Base-by-base conservation (phyloP, 2,329 filamentous ascomycete species). In the Plectosphaerella cucumerina region DNA sequence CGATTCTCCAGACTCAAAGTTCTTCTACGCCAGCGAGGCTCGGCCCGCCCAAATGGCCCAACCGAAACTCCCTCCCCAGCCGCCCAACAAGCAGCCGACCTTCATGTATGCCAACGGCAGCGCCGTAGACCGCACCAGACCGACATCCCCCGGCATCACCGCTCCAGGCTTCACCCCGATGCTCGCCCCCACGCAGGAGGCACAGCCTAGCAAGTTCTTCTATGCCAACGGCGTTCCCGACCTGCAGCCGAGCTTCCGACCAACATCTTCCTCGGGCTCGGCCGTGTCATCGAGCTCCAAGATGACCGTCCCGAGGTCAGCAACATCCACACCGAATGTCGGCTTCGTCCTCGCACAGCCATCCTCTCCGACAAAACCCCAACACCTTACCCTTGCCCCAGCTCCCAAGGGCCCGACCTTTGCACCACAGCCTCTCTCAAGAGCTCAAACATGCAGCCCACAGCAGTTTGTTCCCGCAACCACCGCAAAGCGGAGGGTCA, bases 1-100 rank as follows among this genome's bases (percentile, higher is more conserved):
- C 64, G 58, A 53, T 59, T 66, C 60, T 60, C 59, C 62, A 18
- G 78, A 81, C 48, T 71, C 86, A 49, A 93, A 90, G 72, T 97
- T 97, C 77, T 97, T 99, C 67, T 92, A 95, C 65, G 94, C 92
- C 23, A 90, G 85, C 65, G 90, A 96, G 59, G 87, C 80, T 37
- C 85, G 81, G 59, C 35, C 64, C 35, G 47, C 35, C 46, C 52
- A 41, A 54, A 55, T 15, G 46, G 48, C 45, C 56, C 50, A 56
- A 50, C 14, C 73, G 5, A 65, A 64, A 33, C 62, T 60, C 22
- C 46, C 53, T 44, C 51, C 61, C 45, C 68, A 76, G 53, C 63
- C 11, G 4, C 68, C 73, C 18, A 72, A 75, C 37, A 80, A 77
- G 58, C 64, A 68, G 39, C 59, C 76, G 11, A 74, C 73, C n/a